Base-by-base conservation (phyloP, 2,329 filamentous ascomycete species). In the Penicillium olsonii region DNA sequence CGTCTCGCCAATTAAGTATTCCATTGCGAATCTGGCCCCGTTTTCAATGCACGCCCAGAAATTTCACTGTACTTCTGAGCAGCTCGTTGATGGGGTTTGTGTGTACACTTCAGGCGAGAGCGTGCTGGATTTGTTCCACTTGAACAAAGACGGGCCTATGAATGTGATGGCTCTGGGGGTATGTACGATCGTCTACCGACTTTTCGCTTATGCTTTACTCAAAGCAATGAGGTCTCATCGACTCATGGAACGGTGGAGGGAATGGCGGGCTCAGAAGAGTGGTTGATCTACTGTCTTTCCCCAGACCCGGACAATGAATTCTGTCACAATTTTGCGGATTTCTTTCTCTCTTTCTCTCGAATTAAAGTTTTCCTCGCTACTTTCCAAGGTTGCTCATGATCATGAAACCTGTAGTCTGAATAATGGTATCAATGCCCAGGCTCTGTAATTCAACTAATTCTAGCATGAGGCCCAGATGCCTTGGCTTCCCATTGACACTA, bases 1-100 rank as follows among this genome's bases (percentile, higher is more conserved):
- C 65, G 77, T 91, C 18, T 73, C 70, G n/a, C 88, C 88, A 0
- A 78, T 89, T 45, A 85, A 87, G 44, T 92, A 90, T 63, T 79
- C 82, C 0, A 77, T 86, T 3, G 82, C 82, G 0, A 87, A 87
- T 27, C 70, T 92, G 33, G 84, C 84, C 0, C 81, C 83, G 0
- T 90, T 84, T 55, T 84, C 84, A 0, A 68, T 92, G 27, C 70
- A 77, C 6, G 78, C 76, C 0, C 78, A 88, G 6, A 48, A 63
- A 0, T 90, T 92, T 59, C 81, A 81, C 1, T 92, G 88, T 64
- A 78, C 76, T 2, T 76, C 79, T 2, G 70, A 90, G 71, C 74
- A 75, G 31, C 68, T 88, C 9, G 77, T 79, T 0, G 68, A 81
- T 45, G 87, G 87, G 0, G 65, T 64, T 11, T 92, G 88, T 63